Evolutionary conservation across 108 stramenopile genomes (phyloP), one percentile per base, ranked within the genome.

Genomic region (Nitzschia putrida): DNA sequence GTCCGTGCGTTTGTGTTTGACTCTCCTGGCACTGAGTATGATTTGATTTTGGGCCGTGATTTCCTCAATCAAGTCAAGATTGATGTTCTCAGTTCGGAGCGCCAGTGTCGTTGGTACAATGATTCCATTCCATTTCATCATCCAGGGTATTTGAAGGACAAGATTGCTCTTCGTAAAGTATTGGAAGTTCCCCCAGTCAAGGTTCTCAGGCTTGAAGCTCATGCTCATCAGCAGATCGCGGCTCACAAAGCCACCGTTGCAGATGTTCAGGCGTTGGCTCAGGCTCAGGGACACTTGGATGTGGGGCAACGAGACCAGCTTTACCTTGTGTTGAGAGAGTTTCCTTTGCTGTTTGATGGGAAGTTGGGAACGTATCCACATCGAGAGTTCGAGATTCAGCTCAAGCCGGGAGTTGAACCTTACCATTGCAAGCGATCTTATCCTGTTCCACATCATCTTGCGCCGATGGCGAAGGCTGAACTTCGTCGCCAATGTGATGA

Each of bases 351-450:
- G n/a, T n/a, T n/a, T n/a, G n/a, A n/a, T n/a, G n/a, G n/a, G n/a
- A n/a, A 14, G 18, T 53, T 53, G 18, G 53, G 53, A 20, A 18
- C 8, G 8, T 53, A 21, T 8, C 13, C 13, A 14, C 18, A 21
- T 53, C 8, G 13, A n/a, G 18, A 53, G 53, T 20, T 79, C n/a
- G 42, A 70, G 45, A 44, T 83, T 47, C 54, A 83, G 51, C 22
- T 79, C 21, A 75, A 83, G 53, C 74, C 75, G 50, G 82, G 78
- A 40, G 55, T 61, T 0, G 59, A 55, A 40, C 82, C 82, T 52
- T 83, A 21, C 43, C 78, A 79, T 41, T 53, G 69, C 66, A 25
- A 53, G 55, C 8, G 56, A 11, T n/a, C 78, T n/a, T 76, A 45
- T 41, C 69, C 74, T 13, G 49, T 79, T n/a, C 82, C 82, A 39